Base-by-base conservation (phyloP, 768 basidiomycete species). In the Russula virescens region DNA sequence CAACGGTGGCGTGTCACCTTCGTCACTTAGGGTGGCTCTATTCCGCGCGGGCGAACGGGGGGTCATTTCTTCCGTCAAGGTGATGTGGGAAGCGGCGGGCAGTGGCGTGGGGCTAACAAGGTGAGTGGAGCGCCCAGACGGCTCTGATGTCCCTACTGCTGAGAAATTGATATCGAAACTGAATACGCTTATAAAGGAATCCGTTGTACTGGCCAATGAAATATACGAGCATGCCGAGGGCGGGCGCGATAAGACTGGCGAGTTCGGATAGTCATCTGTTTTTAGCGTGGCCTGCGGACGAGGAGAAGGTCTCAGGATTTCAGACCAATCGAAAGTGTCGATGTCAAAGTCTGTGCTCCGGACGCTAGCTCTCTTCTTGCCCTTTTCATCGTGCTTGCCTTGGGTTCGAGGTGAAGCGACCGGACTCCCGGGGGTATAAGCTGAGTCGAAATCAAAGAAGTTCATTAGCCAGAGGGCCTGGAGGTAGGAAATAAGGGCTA, bases 201-300 rank as follows among this genome's bases (percentile, higher is more conserved):
- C 35, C 0, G 19, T 11, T 7, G 56, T 58, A 48, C 51, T 54
- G 21, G 46, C 21, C 38, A 48, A 18, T n/a, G 62, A 63, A 8
- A 63, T 38, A 21, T 46, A 42, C 9, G 61, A 57, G 18, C 61
- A 52, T 3, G 46, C 51, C 21, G 62, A 59, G 8, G 62, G 16
- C 4, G 53, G 58, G n/a, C 46, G 62, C 34, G 47, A 25, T 23
- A 55, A 19, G 16, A 23, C 21, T 9, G 38, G 28, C 21, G 10
- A 19, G 16, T 21, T 23, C 26, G 26, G 40, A 50, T 58, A n/a
- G n/a, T 5, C 26, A 26, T 26, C 46, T 11, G 21, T 18, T 16
- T 59, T 26, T 1, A 14, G 25, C 23, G 40, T 18, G 25, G 40
- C 49, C 42, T 45, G 52, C 9, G 19, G 23, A 3, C n/a, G 13